Percentiles rank a stretch among this genome's conserved stretches.
Conservation (phyloP, 768 basidiomycete genomes). For the Myochromella boudieri region DNA sequence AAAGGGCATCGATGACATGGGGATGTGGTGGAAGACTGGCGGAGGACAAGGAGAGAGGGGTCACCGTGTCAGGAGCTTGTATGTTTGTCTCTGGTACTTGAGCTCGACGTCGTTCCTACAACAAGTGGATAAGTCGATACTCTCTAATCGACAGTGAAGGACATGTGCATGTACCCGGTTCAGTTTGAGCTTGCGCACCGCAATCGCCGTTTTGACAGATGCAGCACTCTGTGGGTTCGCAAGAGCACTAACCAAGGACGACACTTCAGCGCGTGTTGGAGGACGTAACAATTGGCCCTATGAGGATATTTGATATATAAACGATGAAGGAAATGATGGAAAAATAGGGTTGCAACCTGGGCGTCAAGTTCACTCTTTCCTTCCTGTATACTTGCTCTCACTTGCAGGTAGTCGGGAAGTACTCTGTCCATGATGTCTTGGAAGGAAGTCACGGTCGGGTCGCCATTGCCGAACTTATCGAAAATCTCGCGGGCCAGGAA, state of each 20-base stretch:
- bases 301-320: background rate
- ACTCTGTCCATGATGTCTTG: slow-evolving; percentile 30
- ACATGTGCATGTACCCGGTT: slow-evolving; percentile 32
- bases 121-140: slow-evolving; percentile 8
- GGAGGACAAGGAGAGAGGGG: slow-evolving; percentile 32
- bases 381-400: slow-evolving; percentile 22
- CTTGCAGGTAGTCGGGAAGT: slow-evolving; percentile 26
- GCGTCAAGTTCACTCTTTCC: slow-evolving; percentile 22
- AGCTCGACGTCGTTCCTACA: slow-evolving; percentile 32
- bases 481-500: slow-evolving; percentile 16
- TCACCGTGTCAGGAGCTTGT: slow-evolving; percentile 26
- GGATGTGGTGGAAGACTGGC: slow-evolving; percentile 24
- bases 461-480: slow-evolving; percentile 18
- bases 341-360: slow-evolving; percentile 14
- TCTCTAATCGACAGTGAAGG: background rate
- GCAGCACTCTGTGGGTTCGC: slow-evolving; percentile 14
- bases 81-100: slow-evolving; percentile 19
- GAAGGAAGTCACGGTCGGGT: slow-evolving; percentile 20
- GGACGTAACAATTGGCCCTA: slow-evolving; percentile 39
- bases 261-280: slow-evolving; percentile 40
- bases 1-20: slow-evolving; percentile 49
- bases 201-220: slow-evolving; percentile 30
- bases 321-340: background rate
- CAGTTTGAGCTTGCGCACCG: slow-evolving; percentile 46
- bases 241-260: slow-evolving; percentile 30